phyloP scores from a whole-genome alignment of 371 early-diverging fungal genomes.

The Mortierella sp. region DNA sequence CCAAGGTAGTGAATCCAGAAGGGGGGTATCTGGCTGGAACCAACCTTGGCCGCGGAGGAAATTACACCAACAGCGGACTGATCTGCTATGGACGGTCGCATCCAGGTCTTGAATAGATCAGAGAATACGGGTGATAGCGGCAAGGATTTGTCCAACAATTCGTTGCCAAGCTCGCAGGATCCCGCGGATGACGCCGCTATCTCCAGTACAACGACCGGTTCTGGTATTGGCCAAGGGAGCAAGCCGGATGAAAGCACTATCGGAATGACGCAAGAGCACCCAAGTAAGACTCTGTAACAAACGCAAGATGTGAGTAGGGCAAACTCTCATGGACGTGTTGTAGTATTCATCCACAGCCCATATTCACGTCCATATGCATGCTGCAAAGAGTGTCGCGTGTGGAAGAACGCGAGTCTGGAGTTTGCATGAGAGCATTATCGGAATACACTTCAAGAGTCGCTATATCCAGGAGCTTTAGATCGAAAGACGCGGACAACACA shows the following conservation, averaged over 20 bases:
- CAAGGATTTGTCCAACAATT: not conserved
- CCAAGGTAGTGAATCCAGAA: conserved; percentile 2
- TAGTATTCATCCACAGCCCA: no score
- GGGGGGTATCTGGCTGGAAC: not conserved
- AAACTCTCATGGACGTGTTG: no score
- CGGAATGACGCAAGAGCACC: not conserved
- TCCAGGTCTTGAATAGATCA: not conserved
- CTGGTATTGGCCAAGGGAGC: no score
- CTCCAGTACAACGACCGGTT: no score
- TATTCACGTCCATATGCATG: not conserved
- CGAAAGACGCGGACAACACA: no score
- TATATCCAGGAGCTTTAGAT: conserved; percentile 8
- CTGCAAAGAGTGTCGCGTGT: not conserved
- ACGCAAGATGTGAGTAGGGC: no score
- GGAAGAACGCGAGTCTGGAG: not conserved
- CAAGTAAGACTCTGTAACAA: not conserved
- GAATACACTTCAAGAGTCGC: not conserved
- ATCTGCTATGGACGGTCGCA: no score
- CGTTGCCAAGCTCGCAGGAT: not conserved
- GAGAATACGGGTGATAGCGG: not conserved
- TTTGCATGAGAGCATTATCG: no score
- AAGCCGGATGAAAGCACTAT: not conserved
- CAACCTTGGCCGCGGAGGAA: not conserved
- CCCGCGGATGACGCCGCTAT: not conserved
- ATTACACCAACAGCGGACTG: not conserved